phyloP scores from a whole-genome alignment of 495 filamentous ascomycete species.

The Coniosporium apollinis region DNA sequence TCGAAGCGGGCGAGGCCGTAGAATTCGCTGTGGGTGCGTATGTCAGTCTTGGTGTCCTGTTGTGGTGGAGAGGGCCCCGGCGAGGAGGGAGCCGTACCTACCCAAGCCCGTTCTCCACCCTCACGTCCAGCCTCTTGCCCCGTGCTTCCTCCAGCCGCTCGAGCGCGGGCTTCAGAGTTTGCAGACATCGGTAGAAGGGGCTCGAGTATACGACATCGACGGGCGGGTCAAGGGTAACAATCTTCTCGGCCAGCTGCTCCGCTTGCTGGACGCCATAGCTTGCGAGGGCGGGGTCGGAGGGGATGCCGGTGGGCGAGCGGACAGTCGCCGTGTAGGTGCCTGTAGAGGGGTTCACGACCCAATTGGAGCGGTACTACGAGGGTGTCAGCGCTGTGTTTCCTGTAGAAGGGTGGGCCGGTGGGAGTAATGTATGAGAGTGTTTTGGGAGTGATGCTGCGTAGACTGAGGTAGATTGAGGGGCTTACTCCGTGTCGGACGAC shows the following conservation, averaged over 20 bases:
- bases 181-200: slow-evolving; percentile 83
- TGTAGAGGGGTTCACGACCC: slow-evolving; percentile 62
- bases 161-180: slow-evolving; percentile 63
- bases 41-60: too few relatives aligned
- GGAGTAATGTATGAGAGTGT: neutral
- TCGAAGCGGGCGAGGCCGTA: slow-evolving; percentile 66
- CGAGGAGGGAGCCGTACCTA: too few relatives aligned
- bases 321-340: slow-evolving; percentile 55
- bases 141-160: slow-evolving; percentile 33
- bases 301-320: slow-evolving; percentile 65
- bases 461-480: slow-evolving; percentile 1
- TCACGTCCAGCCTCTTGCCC: slow-evolving; percentile 29
- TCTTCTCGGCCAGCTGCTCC: slow-evolving; percentile 52
- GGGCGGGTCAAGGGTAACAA: slow-evolving; percentile 43
- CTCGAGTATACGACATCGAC: slow-evolving; percentile 65
- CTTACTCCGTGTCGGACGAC: slow-evolving; percentile 66
- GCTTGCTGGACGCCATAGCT: slow-evolving; percentile 73
- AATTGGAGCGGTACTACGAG: slow-evolving; percentile 70
- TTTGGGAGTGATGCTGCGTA: neutral
- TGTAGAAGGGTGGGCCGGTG: neutral
- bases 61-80: too few relatives aligned
- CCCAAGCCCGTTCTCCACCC: slow-evolving; percentile 62
- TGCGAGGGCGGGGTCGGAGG: slow-evolving; percentile 74
- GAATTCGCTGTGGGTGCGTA: slow-evolving; percentile 53
- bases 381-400: slow-evolving; percentile 6